phyloP scores from a whole-genome alignment of 805 yeast species.

The Tetrapisispora nanseiensis region DNA sequence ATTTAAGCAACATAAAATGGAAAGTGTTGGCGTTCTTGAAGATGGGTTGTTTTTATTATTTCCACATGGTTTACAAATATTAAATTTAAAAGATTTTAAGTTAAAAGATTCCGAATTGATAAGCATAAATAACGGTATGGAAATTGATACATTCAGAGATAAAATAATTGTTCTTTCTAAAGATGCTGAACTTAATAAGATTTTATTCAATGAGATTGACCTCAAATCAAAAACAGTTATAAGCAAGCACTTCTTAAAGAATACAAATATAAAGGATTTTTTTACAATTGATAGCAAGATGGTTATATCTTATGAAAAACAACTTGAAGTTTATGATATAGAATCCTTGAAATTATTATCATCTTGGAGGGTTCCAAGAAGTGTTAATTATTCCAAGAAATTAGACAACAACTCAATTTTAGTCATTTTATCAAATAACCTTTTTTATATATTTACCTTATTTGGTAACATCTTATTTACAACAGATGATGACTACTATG shows the following conservation, averaged over 20 bases:
- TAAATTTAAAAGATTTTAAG: conserved; percentile 23
- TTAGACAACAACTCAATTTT: conserved; percentile 14
- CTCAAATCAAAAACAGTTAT: conserved; percentile 1
- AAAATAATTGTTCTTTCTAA: conserved; percentile 15
- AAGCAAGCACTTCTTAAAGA: background rate
- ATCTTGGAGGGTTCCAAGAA: background rate
- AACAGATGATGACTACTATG: conserved; percentile 13
- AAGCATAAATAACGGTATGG: conserved; percentile 14
- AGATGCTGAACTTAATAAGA: background rate
- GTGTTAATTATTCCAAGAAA: conserved; percentile 14
- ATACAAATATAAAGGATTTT: background rate
- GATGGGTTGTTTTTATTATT: conserved; percentile 23
- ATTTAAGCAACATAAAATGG: conserved; percentile 13
- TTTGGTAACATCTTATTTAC: conserved; percentile 24
- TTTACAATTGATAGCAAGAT: background rate
- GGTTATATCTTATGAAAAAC: background rate
- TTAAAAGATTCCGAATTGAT: conserved; percentile 18
- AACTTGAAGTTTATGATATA: background rate
- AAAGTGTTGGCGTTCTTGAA: conserved; percentile 5
- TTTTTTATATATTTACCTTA: conserved; percentile 16
- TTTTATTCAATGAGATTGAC: background rate
- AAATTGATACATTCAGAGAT: conserved; percentile 12
- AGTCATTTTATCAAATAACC: conserved; percentile 16
- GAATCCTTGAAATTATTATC: background rate
- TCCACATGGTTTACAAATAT: conserved; percentile 25